A percentile compares a stretch with the other conserved stretches of the same genome.
Evolutionary conservation across 306 rosid genomes (phyloP).

Genomic region (Casuarina equisetifolia): DNA sequence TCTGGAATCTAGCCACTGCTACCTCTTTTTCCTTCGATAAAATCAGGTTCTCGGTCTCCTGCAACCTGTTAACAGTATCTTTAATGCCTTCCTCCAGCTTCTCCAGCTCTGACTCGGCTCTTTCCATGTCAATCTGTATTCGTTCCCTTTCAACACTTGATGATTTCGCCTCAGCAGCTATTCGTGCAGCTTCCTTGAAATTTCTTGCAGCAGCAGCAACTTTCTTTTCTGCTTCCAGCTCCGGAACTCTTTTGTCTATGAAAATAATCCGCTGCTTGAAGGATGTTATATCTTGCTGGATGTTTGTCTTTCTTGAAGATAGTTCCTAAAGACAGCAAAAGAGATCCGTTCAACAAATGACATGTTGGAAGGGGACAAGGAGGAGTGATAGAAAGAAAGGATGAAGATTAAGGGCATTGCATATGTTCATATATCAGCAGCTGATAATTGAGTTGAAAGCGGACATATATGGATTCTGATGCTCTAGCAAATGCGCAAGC

Average conservation of each 20-base stretch:
- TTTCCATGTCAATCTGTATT: constrained; percentile 49
- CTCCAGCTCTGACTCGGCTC: constrained; percentile 48
- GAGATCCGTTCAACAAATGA: constrained; percentile 32
- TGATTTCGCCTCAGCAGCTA: constrained; percentile 76
- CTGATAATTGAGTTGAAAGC: constrained; percentile 13
- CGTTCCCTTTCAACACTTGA: constrained; percentile 56
- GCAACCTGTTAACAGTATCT: constrained; percentile 52
- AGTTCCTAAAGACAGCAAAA: constrained; percentile 54
- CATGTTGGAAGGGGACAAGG: not conserved
- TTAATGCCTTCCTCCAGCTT: constrained; percentile 66
- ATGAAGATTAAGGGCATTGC: not conserved
- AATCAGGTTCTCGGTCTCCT: constrained; percentile 62
- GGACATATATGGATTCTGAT: constrained; percentile 11
- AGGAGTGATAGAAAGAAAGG: not conserved
- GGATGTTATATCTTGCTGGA: constrained; percentile 68
- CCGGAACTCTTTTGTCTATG: constrained; percentile 77
- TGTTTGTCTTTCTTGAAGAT: constrained; percentile 70
- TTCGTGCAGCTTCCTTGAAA: constrained; percentile 84
- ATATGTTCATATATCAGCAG: constrained; percentile 12
- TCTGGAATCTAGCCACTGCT: constrained; percentile 70
- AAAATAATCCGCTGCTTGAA: constrained; percentile 68
- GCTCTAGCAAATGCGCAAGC: not conserved
- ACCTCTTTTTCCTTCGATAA: constrained; percentile 66
- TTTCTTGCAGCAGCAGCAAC: constrained; percentile 80
- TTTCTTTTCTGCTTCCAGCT: constrained; percentile 81